Evolutionary conservation across 305 asterid species (phyloP).

Genomic region (Rubia tinctorum): DNA sequence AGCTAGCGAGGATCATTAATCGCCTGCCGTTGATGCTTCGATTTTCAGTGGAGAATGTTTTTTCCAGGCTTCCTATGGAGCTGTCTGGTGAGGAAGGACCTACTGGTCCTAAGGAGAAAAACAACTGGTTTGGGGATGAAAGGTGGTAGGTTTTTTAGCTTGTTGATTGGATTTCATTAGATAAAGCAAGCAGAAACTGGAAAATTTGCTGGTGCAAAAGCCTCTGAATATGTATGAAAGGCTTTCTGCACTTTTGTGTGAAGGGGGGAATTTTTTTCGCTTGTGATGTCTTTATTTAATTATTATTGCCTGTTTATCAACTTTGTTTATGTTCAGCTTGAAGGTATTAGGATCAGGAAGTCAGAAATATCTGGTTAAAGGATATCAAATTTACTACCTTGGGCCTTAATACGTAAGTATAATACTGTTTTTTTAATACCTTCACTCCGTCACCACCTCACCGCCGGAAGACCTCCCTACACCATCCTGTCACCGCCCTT

Average conservation of each 20-base stretch:
- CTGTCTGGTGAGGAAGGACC: slow-evolving; percentile 86
- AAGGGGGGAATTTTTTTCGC: too few species aligned
- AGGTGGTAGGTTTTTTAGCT: slow-evolving; percentile 40
- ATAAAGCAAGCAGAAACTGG: slow-evolving; percentile 1
- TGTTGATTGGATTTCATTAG: not conserved
- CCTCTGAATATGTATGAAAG: not conserved
- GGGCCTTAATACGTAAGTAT: too few species aligned
- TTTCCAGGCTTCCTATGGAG: slow-evolving; percentile 65
- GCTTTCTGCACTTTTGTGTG: not conserved
- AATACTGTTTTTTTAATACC: too few species aligned
- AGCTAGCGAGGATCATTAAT: slow-evolving; percentile 47
- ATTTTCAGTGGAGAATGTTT: slow-evolving; percentile 35
- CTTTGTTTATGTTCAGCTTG: too few species aligned
- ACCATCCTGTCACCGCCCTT: too few species aligned
- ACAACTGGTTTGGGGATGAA: slow-evolving; percentile 88
- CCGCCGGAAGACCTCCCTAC: too few species aligned
- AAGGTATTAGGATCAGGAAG: too few species aligned
- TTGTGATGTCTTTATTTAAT: too few species aligned
- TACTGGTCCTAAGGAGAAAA: slow-evolving; percentile 94
- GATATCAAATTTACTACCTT: too few species aligned
- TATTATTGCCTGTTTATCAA: too few species aligned
- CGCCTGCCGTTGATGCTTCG: slow-evolving; percentile 49
- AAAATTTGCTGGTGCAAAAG: not conserved
- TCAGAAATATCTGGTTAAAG: too few species aligned
- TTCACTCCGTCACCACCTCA: too few species aligned